Evolutionary conservation across 2,329 filamentous ascomycete species (phyloP).

Genomic region (Purpureocillium takamizusanense): DNA sequence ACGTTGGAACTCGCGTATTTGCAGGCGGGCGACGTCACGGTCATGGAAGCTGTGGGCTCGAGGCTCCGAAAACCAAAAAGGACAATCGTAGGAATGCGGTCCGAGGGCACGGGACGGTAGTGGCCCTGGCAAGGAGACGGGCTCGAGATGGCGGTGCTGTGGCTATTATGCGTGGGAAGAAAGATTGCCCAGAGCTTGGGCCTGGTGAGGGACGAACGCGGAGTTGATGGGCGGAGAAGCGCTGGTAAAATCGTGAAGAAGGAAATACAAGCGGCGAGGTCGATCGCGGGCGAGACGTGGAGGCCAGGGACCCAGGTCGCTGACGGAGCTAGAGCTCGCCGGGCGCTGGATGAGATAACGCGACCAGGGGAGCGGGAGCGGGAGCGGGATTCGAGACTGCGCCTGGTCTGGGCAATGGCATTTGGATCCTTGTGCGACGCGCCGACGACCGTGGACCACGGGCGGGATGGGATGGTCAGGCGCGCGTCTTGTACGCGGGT

Average conservation of each 20-base stretch:
- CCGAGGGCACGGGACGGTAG: no score
- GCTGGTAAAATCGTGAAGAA: no score
- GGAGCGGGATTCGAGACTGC: background rate
- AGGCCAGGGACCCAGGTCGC: background rate
- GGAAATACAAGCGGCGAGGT: background rate
- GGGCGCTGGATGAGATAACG: slow-evolving; percentile 1
- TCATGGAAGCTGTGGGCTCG: slow-evolving; percentile 39
- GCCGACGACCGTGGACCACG: no score
- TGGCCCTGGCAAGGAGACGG: no score
- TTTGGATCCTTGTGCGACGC: background rate
- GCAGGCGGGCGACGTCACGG: slow-evolving; percentile 32
- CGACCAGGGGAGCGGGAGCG: background rate
- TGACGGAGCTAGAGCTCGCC: background rate
- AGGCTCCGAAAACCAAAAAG: slow-evolving; percentile 6
- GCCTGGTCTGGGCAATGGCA: background rate
- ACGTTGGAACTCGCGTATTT: slow-evolving; percentile 34
- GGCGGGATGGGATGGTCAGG: no score
- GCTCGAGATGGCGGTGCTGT: no score
- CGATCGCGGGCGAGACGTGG: background rate
- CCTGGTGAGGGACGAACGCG: no score
- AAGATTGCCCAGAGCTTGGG: no score
- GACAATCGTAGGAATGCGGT: slow-evolving; percentile 1
- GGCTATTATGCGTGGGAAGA: no score
- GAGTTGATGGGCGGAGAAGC: background rate
- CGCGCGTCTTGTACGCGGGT: no score